Percentiles rank a stretch among this genome's conserved stretches.
phyloP scores from a whole-genome alignment of 2,329 filamentous ascomycete species.

The Aspergillus hiratsukae region DNA sequence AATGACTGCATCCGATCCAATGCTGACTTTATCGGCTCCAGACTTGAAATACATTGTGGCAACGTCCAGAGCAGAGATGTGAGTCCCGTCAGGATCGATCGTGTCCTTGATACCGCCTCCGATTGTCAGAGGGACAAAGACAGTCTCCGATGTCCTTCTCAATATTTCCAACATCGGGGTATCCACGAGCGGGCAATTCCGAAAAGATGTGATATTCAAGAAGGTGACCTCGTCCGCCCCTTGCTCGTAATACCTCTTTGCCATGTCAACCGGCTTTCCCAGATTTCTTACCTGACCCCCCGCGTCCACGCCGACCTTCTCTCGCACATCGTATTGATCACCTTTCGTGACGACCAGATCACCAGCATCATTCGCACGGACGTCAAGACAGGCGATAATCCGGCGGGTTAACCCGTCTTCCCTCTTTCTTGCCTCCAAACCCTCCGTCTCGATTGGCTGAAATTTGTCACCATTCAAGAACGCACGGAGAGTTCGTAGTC shows the following conservation, averaged over 20 bases:
- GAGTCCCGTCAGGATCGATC: slow-evolving; percentile 78
- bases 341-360: slow-evolving; percentile 98
- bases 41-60: slow-evolving; percentile 97
- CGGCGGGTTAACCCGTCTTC: slow-evolving; percentile 77
- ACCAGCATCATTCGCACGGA: slow-evolving; percentile 87
- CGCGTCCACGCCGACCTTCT: slow-evolving; percentile 62
- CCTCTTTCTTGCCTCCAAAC: slow-evolving; percentile 16
- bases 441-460: slow-evolving; percentile 45
- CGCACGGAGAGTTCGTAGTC: slow-evolving; percentile 74
- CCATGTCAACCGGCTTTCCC: slow-evolving; percentile 95
- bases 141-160: slow-evolving; percentile 76
- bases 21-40: slow-evolving; percentile 95
- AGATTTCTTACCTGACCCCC: slow-evolving; percentile 74
- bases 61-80: slow-evolving; percentile 84
- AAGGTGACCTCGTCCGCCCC: slow-evolving; percentile 97
- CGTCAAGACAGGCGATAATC: slow-evolving; percentile 93
- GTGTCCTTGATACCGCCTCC: slow-evolving; percentile 94
- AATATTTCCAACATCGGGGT: slow-evolving; percentile 95
- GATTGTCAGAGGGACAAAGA: slow-evolving; percentile 93
- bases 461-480: slow-evolving; percentile 72
- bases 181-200: slow-evolving; percentile 88
- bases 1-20: slow-evolving; percentile 88
- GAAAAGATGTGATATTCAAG: slow-evolving; percentile 96
- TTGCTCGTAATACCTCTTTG: slow-evolving; percentile 88
- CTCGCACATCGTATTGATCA: slow-evolving; percentile 96